These are phyloP conservation scores for Plectosphaerella plurivora DNA, from an alignment of 2,329 filamentous ascomycete species.

Conservation along the genomic window DNA sequence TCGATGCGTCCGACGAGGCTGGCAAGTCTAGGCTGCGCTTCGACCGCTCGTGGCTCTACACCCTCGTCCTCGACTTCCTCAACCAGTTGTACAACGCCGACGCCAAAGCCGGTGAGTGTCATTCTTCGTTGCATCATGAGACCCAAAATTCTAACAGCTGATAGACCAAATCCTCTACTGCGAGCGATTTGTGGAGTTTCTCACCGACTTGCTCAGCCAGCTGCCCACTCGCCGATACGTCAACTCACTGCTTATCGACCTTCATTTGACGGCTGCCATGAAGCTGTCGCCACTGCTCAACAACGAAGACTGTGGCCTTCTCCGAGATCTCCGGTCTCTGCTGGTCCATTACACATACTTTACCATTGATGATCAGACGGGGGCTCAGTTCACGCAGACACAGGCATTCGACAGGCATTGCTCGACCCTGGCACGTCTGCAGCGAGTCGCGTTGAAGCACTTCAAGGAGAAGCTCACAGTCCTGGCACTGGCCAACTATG, in stretches of 20 bases:
- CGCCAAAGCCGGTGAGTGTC: conserved; percentile 37
- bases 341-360: conserved; percentile 85
- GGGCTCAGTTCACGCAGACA: conserved; percentile 65
- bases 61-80: conserved; percentile 78
- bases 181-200: conserved; percentile 87
- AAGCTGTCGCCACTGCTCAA: conserved; percentile 74
- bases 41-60: conserved; percentile 90
- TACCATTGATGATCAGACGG: conserved; percentile 86
- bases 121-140: not conserved
- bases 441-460: conserved; percentile 71
- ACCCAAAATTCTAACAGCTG: conserved; percentile 17
- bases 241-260: conserved; percentile 79
- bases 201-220: conserved; percentile 88
- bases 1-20: conserved; percentile 77
- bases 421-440: conserved; percentile 69
- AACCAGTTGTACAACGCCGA: conserved; percentile 61
- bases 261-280: conserved; percentile 77
- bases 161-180: conserved; percentile 73
- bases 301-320: conserved; percentile 66
- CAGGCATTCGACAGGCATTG: conserved; percentile 81
- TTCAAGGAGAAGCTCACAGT: conserved; percentile 92
- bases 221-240: conserved; percentile 91
- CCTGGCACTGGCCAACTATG: conserved; percentile 87
- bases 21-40: conserved; percentile 79
- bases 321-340: conserved; percentile 78